These are phyloP conservation scores for Ophiostoma himal-ulmi DNA, from an alignment of 2,329 filamentous ascomycete genomes.

Conservation along the genomic window DNA sequence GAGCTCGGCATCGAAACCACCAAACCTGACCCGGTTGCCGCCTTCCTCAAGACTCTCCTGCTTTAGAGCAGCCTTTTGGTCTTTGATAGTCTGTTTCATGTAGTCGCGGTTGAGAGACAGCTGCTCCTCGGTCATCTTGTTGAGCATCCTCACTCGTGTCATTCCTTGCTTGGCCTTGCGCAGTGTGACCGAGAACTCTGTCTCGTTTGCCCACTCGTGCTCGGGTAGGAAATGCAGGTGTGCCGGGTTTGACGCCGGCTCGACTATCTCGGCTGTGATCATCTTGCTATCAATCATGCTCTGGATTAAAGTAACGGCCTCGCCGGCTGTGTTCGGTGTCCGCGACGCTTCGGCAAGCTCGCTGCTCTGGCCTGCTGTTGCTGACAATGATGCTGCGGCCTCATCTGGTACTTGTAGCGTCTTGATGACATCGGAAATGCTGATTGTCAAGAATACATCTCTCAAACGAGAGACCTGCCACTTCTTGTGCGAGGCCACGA, in stretches of 20 bases:
- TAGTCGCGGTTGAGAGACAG: slow-evolving; percentile 54
- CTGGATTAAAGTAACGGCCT: slow-evolving; percentile 44
- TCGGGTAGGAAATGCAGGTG: slow-evolving; percentile 48
- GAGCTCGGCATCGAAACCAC: background rate
- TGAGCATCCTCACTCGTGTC: slow-evolving; percentile 34
- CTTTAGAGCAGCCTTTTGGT: background rate
- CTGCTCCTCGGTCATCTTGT: slow-evolving; percentile 49
- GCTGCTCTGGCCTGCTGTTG: slow-evolving; percentile 31
- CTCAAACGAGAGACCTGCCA: slow-evolving; percentile 70
- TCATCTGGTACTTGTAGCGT: slow-evolving; percentile 43
- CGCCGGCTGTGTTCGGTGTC: slow-evolving; percentile 38
- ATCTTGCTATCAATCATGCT: slow-evolving; percentile 52
- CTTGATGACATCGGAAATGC: slow-evolving; percentile 47
- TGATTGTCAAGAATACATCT: slow-evolving; percentile 60
- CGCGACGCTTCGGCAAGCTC: background rate
- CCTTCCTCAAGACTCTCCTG: background rate
- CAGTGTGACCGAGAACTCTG: slow-evolving; percentile 26
- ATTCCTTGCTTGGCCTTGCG: background rate
- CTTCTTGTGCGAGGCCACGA: slow-evolving; percentile 64
- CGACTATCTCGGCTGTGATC: slow-evolving; percentile 48
- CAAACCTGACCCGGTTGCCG: background rate
- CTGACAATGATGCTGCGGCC: slow-evolving; percentile 25
- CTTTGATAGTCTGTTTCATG: slow-evolving; percentile 32
- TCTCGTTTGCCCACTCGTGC: slow-evolving; percentile 25
- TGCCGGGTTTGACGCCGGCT: slow-evolving; percentile 29